Percentiles rank a stretch among this genome's conserved stretches.
phyloP scores from a whole-genome alignment of 306 rosid species.

The Citrullus colocynthis region DNA sequence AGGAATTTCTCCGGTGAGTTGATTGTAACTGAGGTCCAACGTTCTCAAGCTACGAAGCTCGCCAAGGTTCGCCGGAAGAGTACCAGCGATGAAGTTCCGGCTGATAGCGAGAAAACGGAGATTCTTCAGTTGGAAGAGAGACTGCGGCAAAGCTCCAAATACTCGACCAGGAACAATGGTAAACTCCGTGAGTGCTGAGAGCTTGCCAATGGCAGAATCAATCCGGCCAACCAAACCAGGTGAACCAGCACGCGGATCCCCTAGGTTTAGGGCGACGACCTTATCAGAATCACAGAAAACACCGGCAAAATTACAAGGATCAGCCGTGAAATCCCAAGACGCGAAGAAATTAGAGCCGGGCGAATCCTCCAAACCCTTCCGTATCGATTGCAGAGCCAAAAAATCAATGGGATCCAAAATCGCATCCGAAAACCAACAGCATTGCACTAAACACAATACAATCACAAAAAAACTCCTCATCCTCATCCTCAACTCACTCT shows the following conservation, averaged over 20 bases:
- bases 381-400: conserved; percentile 72
- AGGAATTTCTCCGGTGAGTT: conserved; percentile 59
- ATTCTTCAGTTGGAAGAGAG: conserved; percentile 38
- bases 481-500: neutral
- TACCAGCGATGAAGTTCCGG: conserved; percentile 81
- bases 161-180: conserved; percentile 78
- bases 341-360: conserved; percentile 76
- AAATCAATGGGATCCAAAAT: conserved; percentile 87
- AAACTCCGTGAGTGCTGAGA: conserved; percentile 68
- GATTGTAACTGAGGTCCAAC: conserved; percentile 82
- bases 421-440: conserved; percentile 17
- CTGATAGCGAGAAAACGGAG: conserved; percentile 75
- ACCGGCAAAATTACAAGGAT: conserved; percentile 87
- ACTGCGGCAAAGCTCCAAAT: conserved; percentile 49
- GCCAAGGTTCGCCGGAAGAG: conserved; percentile 49
- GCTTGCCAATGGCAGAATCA: conserved; percentile 64
- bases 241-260: conserved; percentile 78
- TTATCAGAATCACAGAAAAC: conserved; percentile 71
- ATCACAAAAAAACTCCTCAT: conserved; percentile 8
- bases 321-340: conserved; percentile 94
- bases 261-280: conserved; percentile 79
- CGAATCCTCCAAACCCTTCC: conserved; percentile 60
- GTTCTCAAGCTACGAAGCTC: conserved; percentile 43
- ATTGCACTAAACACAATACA: conserved; percentile 21
- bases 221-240: conserved; percentile 75